phyloP scores from a whole-genome alignment of 306 rosid species.

The Hylodesmum podocarpum region DNA sequence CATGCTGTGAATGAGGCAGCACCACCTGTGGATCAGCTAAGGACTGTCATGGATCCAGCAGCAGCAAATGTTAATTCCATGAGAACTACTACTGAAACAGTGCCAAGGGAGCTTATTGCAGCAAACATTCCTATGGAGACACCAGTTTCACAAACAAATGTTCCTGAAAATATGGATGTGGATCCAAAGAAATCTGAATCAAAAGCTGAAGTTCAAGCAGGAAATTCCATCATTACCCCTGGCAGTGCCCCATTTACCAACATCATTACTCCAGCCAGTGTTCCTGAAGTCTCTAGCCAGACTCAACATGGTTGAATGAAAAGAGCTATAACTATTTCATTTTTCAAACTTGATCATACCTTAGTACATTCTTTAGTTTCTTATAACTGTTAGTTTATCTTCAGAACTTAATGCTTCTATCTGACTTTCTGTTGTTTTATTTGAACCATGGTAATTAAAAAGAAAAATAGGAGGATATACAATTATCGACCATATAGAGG shows the following conservation, averaged over 20 bases:
- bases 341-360: constrained; percentile 20
- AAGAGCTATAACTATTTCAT: constrained; percentile 21
- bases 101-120: constrained; percentile 54
- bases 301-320: constrained; percentile 39
- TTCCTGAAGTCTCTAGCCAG: constrained; percentile 33
- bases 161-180: constrained; percentile 31
- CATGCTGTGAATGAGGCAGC: constrained; percentile 69
- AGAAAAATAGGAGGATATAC: background rate
- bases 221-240: constrained; percentile 37
- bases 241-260: constrained; percentile 26
- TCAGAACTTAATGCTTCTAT: constrained; percentile 28
- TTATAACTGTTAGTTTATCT: constrained; percentile 1
- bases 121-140: constrained; percentile 28
- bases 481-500: background rate
- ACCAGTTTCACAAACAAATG: constrained; percentile 41
- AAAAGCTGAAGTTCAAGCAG: constrained; percentile 32
- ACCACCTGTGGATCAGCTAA: constrained; percentile 61
- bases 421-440: constrained; percentile 17
- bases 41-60: constrained; percentile 41
- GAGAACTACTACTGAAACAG: constrained; percentile 42
- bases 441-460: background rate
- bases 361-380: background rate
- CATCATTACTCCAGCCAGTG: constrained; percentile 19
- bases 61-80: constrained; percentile 27
- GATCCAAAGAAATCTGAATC: constrained; percentile 52